Evolutionary conservation across 2,329 filamentous ascomycete species (phyloP), one percentile per base, ranked within the genome.

Genomic region (Beauveria asiatica): DNA sequence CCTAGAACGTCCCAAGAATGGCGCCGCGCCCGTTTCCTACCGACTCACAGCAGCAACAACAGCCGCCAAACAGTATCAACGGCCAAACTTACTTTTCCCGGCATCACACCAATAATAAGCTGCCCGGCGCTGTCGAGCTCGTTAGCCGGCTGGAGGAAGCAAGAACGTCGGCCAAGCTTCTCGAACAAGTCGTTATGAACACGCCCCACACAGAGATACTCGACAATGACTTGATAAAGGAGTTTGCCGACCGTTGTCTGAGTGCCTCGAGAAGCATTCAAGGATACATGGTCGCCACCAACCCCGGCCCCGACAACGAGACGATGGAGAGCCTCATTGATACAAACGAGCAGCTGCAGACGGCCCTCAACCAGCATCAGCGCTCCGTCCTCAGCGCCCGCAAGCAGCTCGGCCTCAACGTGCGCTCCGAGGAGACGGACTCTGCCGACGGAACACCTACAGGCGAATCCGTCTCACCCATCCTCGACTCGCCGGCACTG

Each of bases 271-370:
- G 87, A 58, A 90, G 88, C 69, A 85, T 97, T 66, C 92, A 97
- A 69, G 80, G 80, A 37, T 97, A 95, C 75, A 96, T 97, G 79
- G 80, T 86, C 46, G 84, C 86, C 51, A 86, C 88, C 60, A 83
- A 90, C 70, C 92, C 93, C 0, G 71, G 83, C 1, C 92, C 93
- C 0, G 94, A 97, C 72, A 93, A 96, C 68, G 88, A 96, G 66
- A 97, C 93, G 1, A 91, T 97, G 83, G 86, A 94, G 70, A 92
- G 86, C 16, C 78, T 99, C 63, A 96, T 99, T 68, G 92, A 97
- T 73, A 94, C 91, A 16, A 96, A 96, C 70, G 94, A 97, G 73
- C 89, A 93, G 70, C 79, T 99, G 33, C 89, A 90, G 62, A 84
- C 89, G 49, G 87, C 92, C 0, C 80, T 93, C 45, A 94, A 86